Evolutionary conservation across 148 eudicot genomes (phyloP).

Genomic region (Diospyros kaki): DNA sequence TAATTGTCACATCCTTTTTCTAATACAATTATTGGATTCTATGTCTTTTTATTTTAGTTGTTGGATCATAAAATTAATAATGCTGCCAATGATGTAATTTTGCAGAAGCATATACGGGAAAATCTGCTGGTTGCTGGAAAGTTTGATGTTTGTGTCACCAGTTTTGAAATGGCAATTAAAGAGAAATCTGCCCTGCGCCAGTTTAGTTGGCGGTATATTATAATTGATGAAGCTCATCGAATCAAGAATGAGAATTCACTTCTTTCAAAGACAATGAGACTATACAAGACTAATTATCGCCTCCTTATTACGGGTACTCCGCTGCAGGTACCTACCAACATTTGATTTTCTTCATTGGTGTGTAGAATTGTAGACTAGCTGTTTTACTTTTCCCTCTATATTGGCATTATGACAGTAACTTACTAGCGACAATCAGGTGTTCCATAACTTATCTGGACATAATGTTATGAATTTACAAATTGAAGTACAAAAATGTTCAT

Average conservation of each 20-base stretch:
- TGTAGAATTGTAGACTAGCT: background rate
- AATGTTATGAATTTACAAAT: too few relatives aligned
- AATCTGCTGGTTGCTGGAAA: conserved; percentile 88
- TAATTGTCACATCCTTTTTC: conserved; percentile 15
- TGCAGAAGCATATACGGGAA: conserved; percentile 85
- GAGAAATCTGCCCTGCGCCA: conserved; percentile 81
- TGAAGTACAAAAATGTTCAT: too few relatives aligned
- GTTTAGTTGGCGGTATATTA: conserved; percentile 96
- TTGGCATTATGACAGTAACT: background rate
- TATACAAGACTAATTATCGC: conserved; percentile 86
- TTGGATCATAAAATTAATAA: background rate
- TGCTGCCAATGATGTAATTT: background rate
- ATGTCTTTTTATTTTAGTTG: background rate
- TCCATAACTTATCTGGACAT: background rate
- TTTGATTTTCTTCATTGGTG: background rate
- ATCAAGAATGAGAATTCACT: conserved; percentile 98
- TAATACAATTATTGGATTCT: background rate
- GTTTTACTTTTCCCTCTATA: background rate
- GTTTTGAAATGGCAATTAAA: conserved; percentile 98
- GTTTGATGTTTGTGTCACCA: conserved; percentile 97
- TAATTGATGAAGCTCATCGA: conserved; percentile 98
- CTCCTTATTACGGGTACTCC: conserved; percentile 97
- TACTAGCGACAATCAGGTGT: background rate
- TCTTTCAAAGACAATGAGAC: conserved; percentile 96
- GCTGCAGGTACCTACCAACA: conserved; percentile 66